These are phyloP conservation scores for Spathaspora sp. DNA, from an alignment of 805 yeast species.

Conservation along the genomic window DNA sequence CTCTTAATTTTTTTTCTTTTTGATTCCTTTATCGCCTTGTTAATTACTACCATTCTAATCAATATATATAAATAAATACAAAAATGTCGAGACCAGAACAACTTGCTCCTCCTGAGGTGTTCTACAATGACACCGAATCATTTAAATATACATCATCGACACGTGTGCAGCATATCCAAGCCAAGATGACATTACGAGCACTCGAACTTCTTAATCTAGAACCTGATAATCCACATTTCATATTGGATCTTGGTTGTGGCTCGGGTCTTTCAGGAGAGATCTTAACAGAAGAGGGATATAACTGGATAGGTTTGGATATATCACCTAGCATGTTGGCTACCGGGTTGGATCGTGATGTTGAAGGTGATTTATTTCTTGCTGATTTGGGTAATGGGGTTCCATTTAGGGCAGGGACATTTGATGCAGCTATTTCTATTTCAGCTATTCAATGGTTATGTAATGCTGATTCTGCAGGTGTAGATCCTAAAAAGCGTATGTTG, in stretches of 20 bases:
- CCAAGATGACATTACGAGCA: slow-evolving; percentile 94
- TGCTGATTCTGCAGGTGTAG: slow-evolving; percentile 79
- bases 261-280: slow-evolving; percentile 96
- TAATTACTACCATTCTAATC: neutral
- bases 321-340: slow-evolving; percentile 95
- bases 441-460: slow-evolving; percentile 98
- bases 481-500: slow-evolving; percentile 78
- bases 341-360: slow-evolving; percentile 87
- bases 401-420: slow-evolving; percentile 93
- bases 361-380: slow-evolving; percentile 86
- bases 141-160: slow-evolving; percentile 86
- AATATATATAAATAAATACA: neutral
- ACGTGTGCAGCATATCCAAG: slow-evolving; percentile 97
- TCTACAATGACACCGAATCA: slow-evolving; percentile 88
- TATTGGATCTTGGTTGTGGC: slow-evolving; percentile 95
- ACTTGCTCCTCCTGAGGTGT: slow-evolving; percentile 93
- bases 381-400: slow-evolving; percentile 96
- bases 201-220: slow-evolving; percentile 80
- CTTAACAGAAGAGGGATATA: slow-evolving; percentile 85
- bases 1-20: neutral
- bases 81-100: slow-evolving; percentile 94
- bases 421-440: slow-evolving; percentile 91
- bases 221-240: slow-evolving; percentile 52
- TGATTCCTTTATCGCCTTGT: neutral
- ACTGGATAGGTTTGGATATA: slow-evolving; percentile 96